Evolutionary conservation across 2,329 filamentous ascomycete genomes (phyloP), one percentile per base, ranked within the genome.

Genomic region (Colletotrichum sp.): DNA sequence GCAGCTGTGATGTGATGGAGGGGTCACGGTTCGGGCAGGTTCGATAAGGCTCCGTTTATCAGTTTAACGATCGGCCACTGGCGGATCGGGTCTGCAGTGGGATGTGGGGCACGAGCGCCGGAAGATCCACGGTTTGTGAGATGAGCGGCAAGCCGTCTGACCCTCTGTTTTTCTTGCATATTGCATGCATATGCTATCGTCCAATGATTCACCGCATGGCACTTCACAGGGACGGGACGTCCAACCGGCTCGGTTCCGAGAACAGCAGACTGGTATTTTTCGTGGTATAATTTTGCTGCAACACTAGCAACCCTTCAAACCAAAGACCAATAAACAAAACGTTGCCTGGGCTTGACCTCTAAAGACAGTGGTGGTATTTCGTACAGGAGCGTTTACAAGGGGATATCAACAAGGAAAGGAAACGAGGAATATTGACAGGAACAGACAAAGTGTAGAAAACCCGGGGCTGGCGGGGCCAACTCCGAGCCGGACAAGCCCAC

Each of bases 11-110:
- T 69, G 55, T 43, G 64, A 76, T 76, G 74, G 74, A 76, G 74
- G 70, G 70, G 74, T 70, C 71, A 69, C 68, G 28, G 56, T 73
- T 75, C 70, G 64, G 70, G 27, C 64, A 36, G 32, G 43, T 73
- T 75, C 73, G 73, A 75, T 75, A 74, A 75, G 65, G 43, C 58
- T 69, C 69, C 32, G 66, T 27, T 71, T 74, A 74, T 74, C 67
- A 70, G n/a, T 5, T 15, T 12, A 15, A 15, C 27, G 39, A 34
- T 58, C 30, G 39, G 30, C 36, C 22, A n/a, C 8, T 15, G 10
- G 13, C 34, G 27, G 16, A 55, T 70, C 58, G 43, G 71, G 30
- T 43, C 36, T 43, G 36, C 36, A 43, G 16, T 43, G 16, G 30
- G 25, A 34, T 65, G 58, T 74, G 71, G 71, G 66, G n/a, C 64